A percentile compares a stretch with the other conserved stretches of the same genome.
Evolutionary conservation across 2,329 filamentous ascomycete species (phyloP).

Genomic region (Penicillium sp.): DNA sequence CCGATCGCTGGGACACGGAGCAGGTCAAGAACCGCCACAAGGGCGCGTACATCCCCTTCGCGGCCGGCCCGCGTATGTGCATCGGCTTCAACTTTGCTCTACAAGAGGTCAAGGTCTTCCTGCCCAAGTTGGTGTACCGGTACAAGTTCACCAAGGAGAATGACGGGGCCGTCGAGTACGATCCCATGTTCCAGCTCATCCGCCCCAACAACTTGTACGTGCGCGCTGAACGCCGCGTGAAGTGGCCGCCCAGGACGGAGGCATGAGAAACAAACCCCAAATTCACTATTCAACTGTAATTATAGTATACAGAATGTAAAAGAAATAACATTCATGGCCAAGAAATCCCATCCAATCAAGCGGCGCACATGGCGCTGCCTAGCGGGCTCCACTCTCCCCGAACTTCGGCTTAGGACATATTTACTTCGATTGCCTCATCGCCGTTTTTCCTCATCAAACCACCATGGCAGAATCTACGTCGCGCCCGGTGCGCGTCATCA

Average conservation of each 20-base stretch:
- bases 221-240: conserved; percentile 21
- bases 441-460: neutral
- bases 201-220: conserved; percentile 29
- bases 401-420: neutral
- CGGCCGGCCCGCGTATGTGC: conserved; percentile 56
- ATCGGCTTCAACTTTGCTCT: conserved; percentile 66
- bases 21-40: conserved; percentile 53
- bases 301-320: neutral
- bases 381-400: neutral
- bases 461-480: conserved; percentile 7
- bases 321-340: neutral
- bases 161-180: conserved; percentile 47
- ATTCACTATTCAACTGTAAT: neutral
- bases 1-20: conserved; percentile 57
- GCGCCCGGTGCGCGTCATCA: conserved; percentile 5
- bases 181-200: conserved; percentile 31
- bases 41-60: conserved; percentile 59
- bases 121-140: conserved; percentile 58
- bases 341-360: no score
- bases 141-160: conserved; percentile 57
- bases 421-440: neutral
- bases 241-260: conserved; percentile 25
- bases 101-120: conserved; percentile 57
- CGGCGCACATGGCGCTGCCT: neutral
- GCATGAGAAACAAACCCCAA: no score